Evolutionary conservation across 1,284 basidiomycete genomes (phyloP).

Genomic region (Apiotrichum domesticum): DNA sequence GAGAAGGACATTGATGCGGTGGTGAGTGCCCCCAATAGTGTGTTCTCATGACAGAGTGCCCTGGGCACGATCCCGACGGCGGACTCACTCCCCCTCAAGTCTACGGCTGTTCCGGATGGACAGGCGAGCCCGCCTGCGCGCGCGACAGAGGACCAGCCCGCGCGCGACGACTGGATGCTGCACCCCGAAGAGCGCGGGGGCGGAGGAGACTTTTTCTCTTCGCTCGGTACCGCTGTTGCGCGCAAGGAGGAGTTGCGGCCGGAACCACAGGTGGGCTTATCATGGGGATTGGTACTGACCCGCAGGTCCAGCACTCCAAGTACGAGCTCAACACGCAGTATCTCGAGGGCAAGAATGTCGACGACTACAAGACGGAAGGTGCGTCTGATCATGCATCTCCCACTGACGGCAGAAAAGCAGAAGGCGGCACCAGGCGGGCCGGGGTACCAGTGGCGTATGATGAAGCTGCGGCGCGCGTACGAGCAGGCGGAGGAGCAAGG

Average conservation of each 20-base stretch:
- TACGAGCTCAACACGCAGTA: slow-evolving; percentile 78
- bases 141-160: slow-evolving; percentile 20
- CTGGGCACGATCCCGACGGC: slow-evolving; percentile 61
- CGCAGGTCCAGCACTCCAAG: slow-evolving; percentile 29
- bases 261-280: slow-evolving; percentile 48
- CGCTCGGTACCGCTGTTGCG: slow-evolving; percentile 67
- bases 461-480: slow-evolving; percentile 82
- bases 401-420: slow-evolving; percentile 44
- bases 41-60: slow-evolving; percentile 9
- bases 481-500: slow-evolving; percentile 84
- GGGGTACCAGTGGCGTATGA: slow-evolving; percentile 95
- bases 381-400: slow-evolving; percentile 7
- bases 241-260: slow-evolving; percentile 62
- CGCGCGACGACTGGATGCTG: slow-evolving; percentile 90
- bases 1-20: slow-evolving; percentile 70
- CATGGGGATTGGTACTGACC: neutral
- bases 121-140: slow-evolving; percentile 4
- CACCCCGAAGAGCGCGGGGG: slow-evolving; percentile 41
- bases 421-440: slow-evolving; percentile 69
- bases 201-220: slow-evolving; percentile 69
- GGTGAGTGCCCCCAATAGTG: slow-evolving; percentile 49
- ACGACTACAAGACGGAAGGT: slow-evolving; percentile 55
- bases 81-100: slow-evolving; percentile 63
- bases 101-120: slow-evolving; percentile 33
- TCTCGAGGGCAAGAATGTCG: slow-evolving; percentile 56